Conservation (phyloP, 75 land plant genomes). For the Picea sitchensis region DNA sequence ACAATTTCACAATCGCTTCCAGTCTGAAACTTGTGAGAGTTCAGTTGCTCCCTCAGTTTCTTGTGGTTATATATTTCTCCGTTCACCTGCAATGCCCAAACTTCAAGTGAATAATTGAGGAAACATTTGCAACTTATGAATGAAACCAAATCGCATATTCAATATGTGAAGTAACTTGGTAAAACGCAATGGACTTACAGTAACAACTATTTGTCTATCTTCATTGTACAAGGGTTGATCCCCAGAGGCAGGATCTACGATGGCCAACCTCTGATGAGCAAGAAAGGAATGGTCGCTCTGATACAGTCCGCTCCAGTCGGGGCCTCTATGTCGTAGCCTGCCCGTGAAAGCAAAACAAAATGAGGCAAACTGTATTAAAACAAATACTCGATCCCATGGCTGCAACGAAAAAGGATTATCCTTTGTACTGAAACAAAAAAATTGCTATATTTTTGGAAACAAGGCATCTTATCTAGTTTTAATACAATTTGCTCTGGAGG, state of each 20-base stretch:
- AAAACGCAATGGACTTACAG: slow-evolving; percentile 36
- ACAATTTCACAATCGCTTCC: slow-evolving; percentile 97
- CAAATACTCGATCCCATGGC: no score
- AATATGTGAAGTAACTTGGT: no score
- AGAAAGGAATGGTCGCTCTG: slow-evolving; percentile 55
- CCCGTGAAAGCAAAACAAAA: no score
- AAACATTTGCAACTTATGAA: no score
- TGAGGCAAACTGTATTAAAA: no score
- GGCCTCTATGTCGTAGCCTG: slow-evolving; percentile 93
- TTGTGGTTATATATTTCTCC: slow-evolving; percentile 97
- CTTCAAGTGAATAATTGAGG: slow-evolving; percentile 67
- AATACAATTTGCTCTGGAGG: no score
- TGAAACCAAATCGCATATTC: no score
- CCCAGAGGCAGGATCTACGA: slow-evolving; percentile 95
- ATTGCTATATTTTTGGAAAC: no score
- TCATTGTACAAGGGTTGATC: slow-evolving; percentile 97
- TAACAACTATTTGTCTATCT: slow-evolving; percentile 78
- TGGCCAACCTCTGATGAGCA: slow-evolving; percentile 92
- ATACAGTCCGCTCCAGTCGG: slow-evolving; percentile 97
- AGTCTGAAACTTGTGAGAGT: slow-evolving; percentile 65
- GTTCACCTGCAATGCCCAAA: slow-evolving; percentile 84
- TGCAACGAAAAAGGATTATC: no score
- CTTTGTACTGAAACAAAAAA: no score
- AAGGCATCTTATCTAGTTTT: no score
- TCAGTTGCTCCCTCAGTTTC: slow-evolving; percentile 47